Evolutionary conservation across 345 rosid genomes (phyloP).

Genomic region (Noccaea caerulescens): DNA sequence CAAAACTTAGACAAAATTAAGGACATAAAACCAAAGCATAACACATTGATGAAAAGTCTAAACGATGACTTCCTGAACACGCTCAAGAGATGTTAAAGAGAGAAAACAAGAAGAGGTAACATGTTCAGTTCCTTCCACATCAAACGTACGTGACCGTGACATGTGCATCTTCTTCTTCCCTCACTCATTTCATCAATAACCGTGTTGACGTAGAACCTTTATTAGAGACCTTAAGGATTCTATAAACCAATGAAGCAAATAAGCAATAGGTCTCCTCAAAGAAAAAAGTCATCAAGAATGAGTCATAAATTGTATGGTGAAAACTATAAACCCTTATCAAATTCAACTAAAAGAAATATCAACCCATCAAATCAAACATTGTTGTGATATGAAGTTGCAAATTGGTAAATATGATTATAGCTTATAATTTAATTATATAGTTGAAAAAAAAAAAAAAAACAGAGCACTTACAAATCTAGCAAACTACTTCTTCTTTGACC

Average conservation of each 20-base stretch:
- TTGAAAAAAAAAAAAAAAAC: slow-evolving; percentile 13
- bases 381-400: no score
- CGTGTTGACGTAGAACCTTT: background rate
- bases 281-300: background rate
- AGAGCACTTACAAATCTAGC: slow-evolving; percentile 50
- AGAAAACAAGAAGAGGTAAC: slow-evolving; percentile 3
- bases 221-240: background rate
- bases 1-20: slow-evolving; percentile 30
- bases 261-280: slow-evolving; percentile 6
- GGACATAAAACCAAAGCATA: background rate
- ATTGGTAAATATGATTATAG: no score
- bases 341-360: background rate
- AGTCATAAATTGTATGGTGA: background rate
- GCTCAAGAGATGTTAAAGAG: background rate
- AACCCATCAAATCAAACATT: background rate
- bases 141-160: background rate
- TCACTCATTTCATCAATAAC: no score
- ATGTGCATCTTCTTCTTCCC: no score
- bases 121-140: background rate
- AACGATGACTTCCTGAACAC: background rate
- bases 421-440: background rate
- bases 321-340: background rate
- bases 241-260: slow-evolving; percentile 10
- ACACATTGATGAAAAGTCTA: slow-evolving; percentile 23
- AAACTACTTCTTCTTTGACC: slow-evolving; percentile 36